A percentile compares a stretch with the other conserved stretches of the same genome.
phyloP scores from a whole-genome alignment of 495 filamentous ascomycete genomes.

The Cenococcum geophilum region DNA sequence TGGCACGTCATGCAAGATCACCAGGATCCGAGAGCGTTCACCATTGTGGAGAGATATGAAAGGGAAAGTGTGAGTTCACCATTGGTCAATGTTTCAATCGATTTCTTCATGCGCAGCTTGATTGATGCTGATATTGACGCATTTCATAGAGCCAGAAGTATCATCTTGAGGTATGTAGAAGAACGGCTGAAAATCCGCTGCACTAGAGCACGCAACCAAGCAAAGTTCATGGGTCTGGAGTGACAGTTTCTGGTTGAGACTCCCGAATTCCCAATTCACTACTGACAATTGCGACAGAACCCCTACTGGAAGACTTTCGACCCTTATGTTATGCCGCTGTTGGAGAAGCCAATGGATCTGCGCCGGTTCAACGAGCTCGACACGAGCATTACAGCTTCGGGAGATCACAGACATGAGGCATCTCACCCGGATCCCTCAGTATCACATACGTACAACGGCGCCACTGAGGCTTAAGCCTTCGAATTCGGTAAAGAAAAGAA shows the following conservation, averaged over 20 bases:
- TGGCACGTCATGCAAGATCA: constrained; percentile 66
- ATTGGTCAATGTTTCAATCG: constrained; percentile 13
- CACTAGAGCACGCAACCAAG: background rate
- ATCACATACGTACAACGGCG: constrained; percentile 11
- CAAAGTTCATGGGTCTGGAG: background rate
- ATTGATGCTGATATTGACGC: constrained; percentile 21
- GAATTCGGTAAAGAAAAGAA: too few relatives aligned
- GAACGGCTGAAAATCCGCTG: background rate
- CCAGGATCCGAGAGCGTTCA: constrained; percentile 58
- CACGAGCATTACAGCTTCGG: constrained; percentile 25
- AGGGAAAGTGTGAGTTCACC: constrained; percentile 44
- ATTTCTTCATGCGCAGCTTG: constrained; percentile 11
- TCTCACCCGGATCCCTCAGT: constrained; percentile 9
- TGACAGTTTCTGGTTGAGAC: background rate
- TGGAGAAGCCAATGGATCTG: constrained; percentile 61
- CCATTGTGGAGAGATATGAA: constrained; percentile 62
- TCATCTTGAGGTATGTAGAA: constrained; percentile 43
- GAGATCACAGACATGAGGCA: constrained; percentile 18
- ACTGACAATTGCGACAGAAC: constrained; percentile 38
- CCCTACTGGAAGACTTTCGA: constrained; percentile 69
- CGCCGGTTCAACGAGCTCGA: constrained; percentile 56
- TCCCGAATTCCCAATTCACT: background rate
- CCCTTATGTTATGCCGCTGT: constrained; percentile 56
- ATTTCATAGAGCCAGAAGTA: constrained; percentile 49
- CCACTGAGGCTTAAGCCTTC: background rate